phyloP scores from a whole-genome alignment of 169 alveolate species.

The Plasmodium gonderi region DNA sequence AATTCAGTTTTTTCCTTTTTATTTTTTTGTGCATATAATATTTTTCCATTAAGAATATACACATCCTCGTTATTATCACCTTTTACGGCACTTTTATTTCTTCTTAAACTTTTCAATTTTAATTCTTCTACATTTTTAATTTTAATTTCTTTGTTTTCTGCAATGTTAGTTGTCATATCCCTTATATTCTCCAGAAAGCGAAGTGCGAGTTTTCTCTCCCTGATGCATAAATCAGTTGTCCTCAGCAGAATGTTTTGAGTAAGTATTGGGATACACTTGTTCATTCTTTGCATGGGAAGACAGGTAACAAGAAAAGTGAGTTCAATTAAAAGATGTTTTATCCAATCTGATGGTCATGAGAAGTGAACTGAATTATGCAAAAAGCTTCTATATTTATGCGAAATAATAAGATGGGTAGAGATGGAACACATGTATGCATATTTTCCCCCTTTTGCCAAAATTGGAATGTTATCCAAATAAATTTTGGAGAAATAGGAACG shows the following conservation, averaged over 20 bases:
- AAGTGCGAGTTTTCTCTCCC: background rate
- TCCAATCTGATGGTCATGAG: too few species aligned
- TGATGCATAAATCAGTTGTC: background rate
- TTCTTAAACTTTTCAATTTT: conserved; percentile 50
- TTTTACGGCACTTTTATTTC: conserved; percentile 25
- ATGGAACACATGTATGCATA: too few species aligned
- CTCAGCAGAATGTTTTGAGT: conserved; percentile 8
- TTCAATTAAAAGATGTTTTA: too few species aligned
- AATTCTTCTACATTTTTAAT: conserved; percentile 14
- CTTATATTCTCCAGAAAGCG: background rate
- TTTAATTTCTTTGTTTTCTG: conserved; percentile 36
- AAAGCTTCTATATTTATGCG: background rate
- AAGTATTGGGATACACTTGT: background rate
- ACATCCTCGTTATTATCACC: conserved; percentile 35
- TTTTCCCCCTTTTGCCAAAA: too few species aligned
- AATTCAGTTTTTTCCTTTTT: conserved; percentile 42
- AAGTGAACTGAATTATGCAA: background rate
- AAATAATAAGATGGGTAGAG: too few species aligned
- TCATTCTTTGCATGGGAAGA: background rate
- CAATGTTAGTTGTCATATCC: conserved; percentile 7
- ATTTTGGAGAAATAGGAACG: too few species aligned
- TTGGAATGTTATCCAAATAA: too few species aligned
- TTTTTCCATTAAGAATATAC: conserved; percentile 60
- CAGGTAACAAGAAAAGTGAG: too few species aligned
- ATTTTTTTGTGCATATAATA: conserved; percentile 47